Evolutionary conservation across 306 rosid species (phyloP).

Genomic region (Fragaria nilgerrensis): DNA sequence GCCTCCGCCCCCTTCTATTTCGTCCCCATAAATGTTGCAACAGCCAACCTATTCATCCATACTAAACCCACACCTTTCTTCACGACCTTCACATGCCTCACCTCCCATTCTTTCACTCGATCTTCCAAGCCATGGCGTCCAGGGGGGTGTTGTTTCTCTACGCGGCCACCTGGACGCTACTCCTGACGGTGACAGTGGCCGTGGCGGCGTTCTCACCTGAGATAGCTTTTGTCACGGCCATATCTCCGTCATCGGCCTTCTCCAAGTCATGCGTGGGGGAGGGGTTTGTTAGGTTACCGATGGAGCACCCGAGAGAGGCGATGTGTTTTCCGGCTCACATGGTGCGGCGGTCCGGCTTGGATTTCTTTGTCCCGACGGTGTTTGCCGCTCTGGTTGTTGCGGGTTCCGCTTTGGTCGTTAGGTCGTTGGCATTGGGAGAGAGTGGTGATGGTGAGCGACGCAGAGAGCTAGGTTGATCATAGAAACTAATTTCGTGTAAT

Average conservation of each 20-base stretch:
- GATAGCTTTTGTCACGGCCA: slow-evolving; percentile 42
- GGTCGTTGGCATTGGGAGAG: slow-evolving; percentile 32
- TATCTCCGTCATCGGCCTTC: slow-evolving; percentile 42
- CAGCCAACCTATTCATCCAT: background rate
- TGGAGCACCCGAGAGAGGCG: slow-evolving; percentile 54
- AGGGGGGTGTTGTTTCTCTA: slow-evolving; percentile 14
- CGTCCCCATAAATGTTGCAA: slow-evolving; percentile 8
- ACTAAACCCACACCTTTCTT: background rate
- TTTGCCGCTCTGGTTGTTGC: slow-evolving; percentile 64
- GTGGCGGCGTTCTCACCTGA: slow-evolving; percentile 52
- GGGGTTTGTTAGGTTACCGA: slow-evolving; percentile 47
- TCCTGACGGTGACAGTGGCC: slow-evolving; percentile 41
- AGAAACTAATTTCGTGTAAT: background rate
- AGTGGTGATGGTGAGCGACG: background rate
- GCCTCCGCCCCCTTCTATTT: slow-evolving; percentile 9
- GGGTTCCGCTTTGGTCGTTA: slow-evolving; percentile 56
- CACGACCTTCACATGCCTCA: slow-evolving; percentile 28
- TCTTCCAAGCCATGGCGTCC: slow-evolving; percentile 25
- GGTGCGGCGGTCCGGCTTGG: slow-evolving; percentile 46
- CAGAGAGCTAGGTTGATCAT: background rate
- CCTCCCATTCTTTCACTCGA: slow-evolving; percentile 26
- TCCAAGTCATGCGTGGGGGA: slow-evolving; percentile 33
- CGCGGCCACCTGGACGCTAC: slow-evolving; percentile 48
- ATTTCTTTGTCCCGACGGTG: slow-evolving; percentile 68
- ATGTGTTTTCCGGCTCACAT: slow-evolving; percentile 53